Percentiles rank a stretch among this genome's conserved stretches.
Conservation (phyloP, 371 early-diverging fungal species). For the Conidiobolus incongruus region DNA sequence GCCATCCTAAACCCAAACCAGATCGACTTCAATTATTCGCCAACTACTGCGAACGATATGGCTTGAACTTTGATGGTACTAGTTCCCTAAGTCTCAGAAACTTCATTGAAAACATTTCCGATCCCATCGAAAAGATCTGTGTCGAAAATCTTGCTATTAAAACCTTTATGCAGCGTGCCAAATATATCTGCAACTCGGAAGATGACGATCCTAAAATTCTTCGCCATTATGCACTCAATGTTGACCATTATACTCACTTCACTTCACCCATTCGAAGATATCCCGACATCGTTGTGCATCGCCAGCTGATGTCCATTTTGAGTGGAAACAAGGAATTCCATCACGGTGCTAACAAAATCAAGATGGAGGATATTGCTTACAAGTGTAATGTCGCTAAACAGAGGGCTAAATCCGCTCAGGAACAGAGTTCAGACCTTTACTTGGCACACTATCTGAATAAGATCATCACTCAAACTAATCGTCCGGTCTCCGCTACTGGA, state of each 20-base stretch:
- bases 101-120: too few species aligned
- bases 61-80: background rate
- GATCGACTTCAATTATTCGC: background rate
- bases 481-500: conserved; percentile 8
- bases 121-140: background rate
- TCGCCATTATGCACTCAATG: conserved; percentile 75
- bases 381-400: conserved; percentile 69
- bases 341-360: background rate
- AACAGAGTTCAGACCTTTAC: conserved; percentile 49
- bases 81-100: background rate
- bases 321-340: background rate
- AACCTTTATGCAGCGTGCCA: conserved; percentile 84
- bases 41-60: too few species aligned
- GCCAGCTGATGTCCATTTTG: conserved; percentile 25
- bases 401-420: conserved; percentile 60
- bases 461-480: conserved; percentile 12
- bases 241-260: conserved; percentile 86
- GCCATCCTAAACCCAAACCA: conserved; percentile 46
- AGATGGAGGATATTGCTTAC: conserved; percentile 24
- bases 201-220: conserved; percentile 47
- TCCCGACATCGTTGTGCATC: conserved; percentile 96
- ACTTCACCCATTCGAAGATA: conserved; percentile 98
- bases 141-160: conserved; percentile 19
- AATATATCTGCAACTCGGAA: conserved; percentile 75
- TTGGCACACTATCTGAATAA: conserved; percentile 32